Conservation (phyloP, 495 filamentous ascomycete species). For the Neurospora sp. region DNA sequence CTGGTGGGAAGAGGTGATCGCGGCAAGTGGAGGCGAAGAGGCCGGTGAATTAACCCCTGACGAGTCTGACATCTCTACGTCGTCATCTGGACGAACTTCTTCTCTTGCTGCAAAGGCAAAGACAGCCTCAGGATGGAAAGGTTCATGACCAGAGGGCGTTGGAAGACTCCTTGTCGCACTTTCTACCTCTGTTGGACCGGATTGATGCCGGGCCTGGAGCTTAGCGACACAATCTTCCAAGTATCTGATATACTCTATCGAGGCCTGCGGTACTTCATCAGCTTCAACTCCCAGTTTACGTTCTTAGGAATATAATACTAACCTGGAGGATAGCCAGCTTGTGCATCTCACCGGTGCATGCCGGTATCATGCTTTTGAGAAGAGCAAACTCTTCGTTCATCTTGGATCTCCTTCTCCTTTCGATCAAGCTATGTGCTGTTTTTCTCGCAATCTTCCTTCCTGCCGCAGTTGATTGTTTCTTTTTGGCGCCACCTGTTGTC, state of each 20-base stretch:
- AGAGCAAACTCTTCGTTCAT: constrained; percentile 99
- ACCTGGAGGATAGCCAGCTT: constrained; percentile 96
- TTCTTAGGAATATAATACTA: constrained; percentile 11
- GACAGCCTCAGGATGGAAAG: constrained; percentile 15
- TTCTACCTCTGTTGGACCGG: constrained; percentile 7
- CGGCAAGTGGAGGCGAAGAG: constrained; percentile 18
- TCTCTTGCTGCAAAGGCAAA: not conserved
- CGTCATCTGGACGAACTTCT: constrained; percentile 3
- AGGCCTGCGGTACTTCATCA: constrained; percentile 48
- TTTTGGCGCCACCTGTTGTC: constrained; percentile 43
- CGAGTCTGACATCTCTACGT: constrained; percentile 41
- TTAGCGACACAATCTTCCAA: constrained; percentile 81
- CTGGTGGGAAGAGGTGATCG: constrained; percentile 15
- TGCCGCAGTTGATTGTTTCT: constrained; percentile 62
- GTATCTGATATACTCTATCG: constrained; percentile 94
- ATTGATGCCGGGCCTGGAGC: constrained; percentile 53
- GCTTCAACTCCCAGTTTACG: not conserved
- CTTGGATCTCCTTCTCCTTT: constrained; percentile 81
- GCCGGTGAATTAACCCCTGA: constrained; percentile 25
- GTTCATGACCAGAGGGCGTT: constrained; percentile 14
- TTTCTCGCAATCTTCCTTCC: constrained; percentile 90
- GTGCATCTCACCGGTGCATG: constrained; percentile 91
- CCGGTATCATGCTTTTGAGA: constrained; percentile 91
- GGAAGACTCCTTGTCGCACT: constrained; percentile 12
- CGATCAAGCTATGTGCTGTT: constrained; percentile 92